Percentiles rank a stretch among this genome's conserved stretches.
Evolutionary conservation across 495 filamentous ascomycete species (phyloP).

Genomic region (Aeminium ludgeri): DNA sequence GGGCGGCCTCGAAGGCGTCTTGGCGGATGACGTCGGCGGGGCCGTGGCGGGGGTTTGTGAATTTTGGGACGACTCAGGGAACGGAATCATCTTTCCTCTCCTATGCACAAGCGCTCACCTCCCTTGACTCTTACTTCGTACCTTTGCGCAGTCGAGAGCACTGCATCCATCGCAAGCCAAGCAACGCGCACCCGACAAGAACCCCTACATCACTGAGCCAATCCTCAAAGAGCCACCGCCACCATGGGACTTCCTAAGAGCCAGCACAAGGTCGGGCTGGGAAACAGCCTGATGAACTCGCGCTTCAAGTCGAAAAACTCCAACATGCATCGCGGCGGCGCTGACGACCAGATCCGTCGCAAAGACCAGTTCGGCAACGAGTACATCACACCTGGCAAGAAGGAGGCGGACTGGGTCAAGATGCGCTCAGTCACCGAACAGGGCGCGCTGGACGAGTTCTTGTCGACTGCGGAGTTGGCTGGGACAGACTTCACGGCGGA

Average conservation of each 20-base stretch:
- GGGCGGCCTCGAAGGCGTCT: too few species aligned
- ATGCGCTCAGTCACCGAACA: constrained; percentile 98
- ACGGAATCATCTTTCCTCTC: too few species aligned
- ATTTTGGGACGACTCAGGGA: background rate
- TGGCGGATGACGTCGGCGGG: too few species aligned
- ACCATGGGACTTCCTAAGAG: constrained; percentile 90
- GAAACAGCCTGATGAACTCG: constrained; percentile 58
- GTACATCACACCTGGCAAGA: constrained; percentile 34
- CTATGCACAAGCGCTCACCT: too few species aligned
- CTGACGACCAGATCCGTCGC: constrained; percentile 17
- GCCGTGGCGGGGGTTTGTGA: background rate
- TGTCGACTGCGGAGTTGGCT: constrained; percentile 79
- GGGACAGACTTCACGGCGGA: constrained; percentile 98
- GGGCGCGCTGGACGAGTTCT: constrained; percentile 76
- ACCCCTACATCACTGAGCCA: too few species aligned
- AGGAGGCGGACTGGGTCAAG: constrained; percentile 76
- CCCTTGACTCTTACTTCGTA: too few species aligned
- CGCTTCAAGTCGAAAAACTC: constrained; percentile 74
- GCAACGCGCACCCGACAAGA: background rate
- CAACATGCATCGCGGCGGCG: constrained; percentile 30
- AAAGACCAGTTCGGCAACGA: constrained; percentile 11
- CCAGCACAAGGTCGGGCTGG: constrained; percentile 84
- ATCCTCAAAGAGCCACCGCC: constrained; percentile 2
- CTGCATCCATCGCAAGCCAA: too few species aligned
- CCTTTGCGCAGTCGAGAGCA: too few species aligned